Base-by-base conservation (phyloP, 306 rosid genomes). In the Prunus armeniaca region DNA sequence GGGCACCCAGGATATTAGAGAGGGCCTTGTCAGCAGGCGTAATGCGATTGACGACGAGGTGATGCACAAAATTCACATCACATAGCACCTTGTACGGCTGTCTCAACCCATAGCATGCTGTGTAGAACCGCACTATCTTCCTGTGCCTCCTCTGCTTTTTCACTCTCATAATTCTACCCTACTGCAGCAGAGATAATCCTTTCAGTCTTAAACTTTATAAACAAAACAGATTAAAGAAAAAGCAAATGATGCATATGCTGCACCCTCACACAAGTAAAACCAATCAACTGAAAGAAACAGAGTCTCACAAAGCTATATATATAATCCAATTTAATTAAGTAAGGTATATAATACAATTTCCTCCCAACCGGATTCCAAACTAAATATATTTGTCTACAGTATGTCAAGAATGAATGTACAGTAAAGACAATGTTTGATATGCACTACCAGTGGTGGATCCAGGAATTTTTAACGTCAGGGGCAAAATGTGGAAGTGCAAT, bases 41-140 rank as follows among this genome's bases (percentile, higher is more conserved):
- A 65, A 94, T 77, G 28, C 84, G 79, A 86, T 90, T 81, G 41
- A 22, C 79, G 30, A 94, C 63, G 70, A 91, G 91, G 82, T 94
- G 97, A 63, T 90, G 80, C 34, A 94, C 87, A 71, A 94, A 91
- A 30, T 93, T 90, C 2, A 93, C 97, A 77, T 94, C 97, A 18
- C 93, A 91, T 1, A 94, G 55, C 77, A 94, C 90, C 86, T 82
- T 90, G 85, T 68, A 91, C 1, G 98, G 96, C 68, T 87, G 83
- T 8, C 87, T 86, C 63, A 94, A 90, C 65, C 87, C 97, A 77
- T 75, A 87, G 74, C 98, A 91, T 18, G 97, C 80, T 15, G 89
- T 84, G 87, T 79, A 94, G 76, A 91, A 87, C 22, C 87, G 87
- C 76, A 91, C 84, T 58, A 24, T 82, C 88, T 80, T 94, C 80